Evolutionary conservation across 2,329 filamentous ascomycete species (phyloP).

Genomic region (Sporothrix brunneoviolacea): DNA sequence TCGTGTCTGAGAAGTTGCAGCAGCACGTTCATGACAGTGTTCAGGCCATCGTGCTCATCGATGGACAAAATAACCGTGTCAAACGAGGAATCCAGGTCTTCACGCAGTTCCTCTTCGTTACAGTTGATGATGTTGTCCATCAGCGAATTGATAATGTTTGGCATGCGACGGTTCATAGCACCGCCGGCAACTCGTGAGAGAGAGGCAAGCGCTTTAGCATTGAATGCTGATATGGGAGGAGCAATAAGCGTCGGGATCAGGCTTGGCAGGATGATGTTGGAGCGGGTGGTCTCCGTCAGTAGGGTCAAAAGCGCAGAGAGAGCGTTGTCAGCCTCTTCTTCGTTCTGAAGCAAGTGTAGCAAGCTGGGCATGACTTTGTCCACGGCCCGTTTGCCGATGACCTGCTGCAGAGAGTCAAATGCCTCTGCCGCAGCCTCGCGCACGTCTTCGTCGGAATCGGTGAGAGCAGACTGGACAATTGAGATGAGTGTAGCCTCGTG

Average conservation of each 20-base stretch:
- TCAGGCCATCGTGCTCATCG: conserved; percentile 92
- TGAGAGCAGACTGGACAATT: conserved; percentile 86
- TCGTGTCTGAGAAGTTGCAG: conserved; percentile 84
- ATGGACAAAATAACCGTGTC: conserved; percentile 87
- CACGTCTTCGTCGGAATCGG: conserved; percentile 82
- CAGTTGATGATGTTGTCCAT: conserved; percentile 85
- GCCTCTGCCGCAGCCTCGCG: conserved; percentile 94
- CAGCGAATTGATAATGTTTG: conserved; percentile 84
- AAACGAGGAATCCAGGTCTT: conserved; percentile 73
- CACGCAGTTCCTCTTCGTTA: conserved; percentile 64
- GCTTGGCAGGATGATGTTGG: conserved; percentile 94
- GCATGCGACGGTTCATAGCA: conserved; percentile 84
- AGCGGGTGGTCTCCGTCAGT: conserved; percentile 85
- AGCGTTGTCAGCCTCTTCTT: conserved; percentile 84
- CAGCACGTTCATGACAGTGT: conserved; percentile 92
- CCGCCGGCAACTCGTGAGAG: conserved; percentile 84
- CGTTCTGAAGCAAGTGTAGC: conserved; percentile 78
- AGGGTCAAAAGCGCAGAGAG: conserved; percentile 87
- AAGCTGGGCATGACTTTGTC: conserved; percentile 93
- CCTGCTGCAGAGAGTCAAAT: conserved; percentile 89
- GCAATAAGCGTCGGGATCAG: conserved; percentile 88
- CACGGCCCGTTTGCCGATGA: conserved; percentile 87
- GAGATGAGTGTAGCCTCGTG: conserved; percentile 94
- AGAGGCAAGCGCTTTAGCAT: conserved; percentile 88
- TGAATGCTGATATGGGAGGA: conserved; percentile 87